Evolutionary conservation across 805 yeast species (phyloP), one percentile per base, ranked within the genome.

Genomic region (Kluyveromyces aestuarii): DNA sequence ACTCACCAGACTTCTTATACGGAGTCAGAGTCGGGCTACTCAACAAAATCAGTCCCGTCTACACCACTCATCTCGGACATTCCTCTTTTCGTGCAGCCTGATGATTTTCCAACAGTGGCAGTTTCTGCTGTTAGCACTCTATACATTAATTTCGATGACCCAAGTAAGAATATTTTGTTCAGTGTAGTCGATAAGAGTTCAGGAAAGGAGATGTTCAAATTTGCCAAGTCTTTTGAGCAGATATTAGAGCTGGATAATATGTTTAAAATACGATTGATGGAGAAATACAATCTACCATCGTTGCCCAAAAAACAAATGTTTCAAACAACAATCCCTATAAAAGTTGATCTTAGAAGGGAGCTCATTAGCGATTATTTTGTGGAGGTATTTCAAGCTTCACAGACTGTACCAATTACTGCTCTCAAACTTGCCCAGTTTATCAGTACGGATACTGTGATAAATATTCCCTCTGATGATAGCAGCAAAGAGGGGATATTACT

Each of bases 191-290:
- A 85, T 55, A 74, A 81, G 35, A 79, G 73, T 21, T 67, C 81
- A 2, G 70, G 72, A 38, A 80, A 80, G 51, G 87, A 82, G 56
- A 76, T 86, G 71, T 90, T 95, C 84, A 74, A 81, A 55, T 79
- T 87, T 47, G 71, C 80, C 40, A 88, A 88, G 58, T 64, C 80
- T 1, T 75, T 80, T 50, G 68, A 76, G 1, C 83, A 82, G 55
- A 67, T 91, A n/a, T 52, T 70, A 6, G 71, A 73, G 9, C 72
- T 90, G 52, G 95, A 88, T 63, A 64, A 68, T 19, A 77, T 74
- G 38, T 68, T 87, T 10, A 72, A 88, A 52, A 77, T 77, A 5
- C 60, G 73, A 49, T 71, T 72, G 49, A 75, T 79, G 45, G 78
- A 80, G 21, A 50, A 69, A 2, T 66, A 63, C 41, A 58, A 70